Evolutionary conservation across 176 grass and related monocot genomes (phyloP).

Genomic region (Urochloa ruziziensis): DNA sequence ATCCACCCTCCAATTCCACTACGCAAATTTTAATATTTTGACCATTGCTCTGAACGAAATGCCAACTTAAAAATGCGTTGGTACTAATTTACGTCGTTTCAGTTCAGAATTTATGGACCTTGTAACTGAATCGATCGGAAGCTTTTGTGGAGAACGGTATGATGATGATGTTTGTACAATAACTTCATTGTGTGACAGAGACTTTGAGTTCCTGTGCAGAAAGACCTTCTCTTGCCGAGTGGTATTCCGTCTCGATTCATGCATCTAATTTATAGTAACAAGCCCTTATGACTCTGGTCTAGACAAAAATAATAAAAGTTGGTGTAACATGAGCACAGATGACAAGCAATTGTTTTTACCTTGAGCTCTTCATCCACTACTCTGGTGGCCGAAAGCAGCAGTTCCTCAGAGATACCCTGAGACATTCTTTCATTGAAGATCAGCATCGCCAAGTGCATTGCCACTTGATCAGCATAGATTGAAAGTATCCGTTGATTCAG

Average conservation of each 20-base stretch:
- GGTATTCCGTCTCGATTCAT: constrained; percentile 43
- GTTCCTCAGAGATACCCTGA: constrained; percentile 38
- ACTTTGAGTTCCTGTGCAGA: constrained; percentile 11
- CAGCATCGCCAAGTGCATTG: not conserved
- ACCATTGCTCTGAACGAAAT: not conserved
- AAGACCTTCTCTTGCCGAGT: constrained; percentile 45
- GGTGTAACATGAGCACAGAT: not conserved
- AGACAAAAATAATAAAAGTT: not conserved
- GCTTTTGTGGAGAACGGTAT: not conserved
- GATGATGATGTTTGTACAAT: not conserved
- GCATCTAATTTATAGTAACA: constrained; percentile 20
- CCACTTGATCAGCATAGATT: not conserved
- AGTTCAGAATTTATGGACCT: constrained; percentile 28
- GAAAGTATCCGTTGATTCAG: not conserved
- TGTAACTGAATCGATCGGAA: constrained; percentile 16
- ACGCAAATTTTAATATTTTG: not conserved
- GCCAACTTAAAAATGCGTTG: too few species aligned
- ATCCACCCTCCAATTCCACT: constrained; percentile 55
- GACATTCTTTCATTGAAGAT: not conserved
- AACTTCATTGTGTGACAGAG: not conserved
- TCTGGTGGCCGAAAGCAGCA: constrained; percentile 34
- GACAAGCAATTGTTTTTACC: constrained; percentile 29
- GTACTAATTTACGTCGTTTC: not conserved
- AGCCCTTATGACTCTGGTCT: too few species aligned
- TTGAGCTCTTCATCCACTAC: constrained; percentile 29